phyloP scores from a whole-genome alignment of 257 asterid genomes.

The Thymus mandschuricus region DNA sequence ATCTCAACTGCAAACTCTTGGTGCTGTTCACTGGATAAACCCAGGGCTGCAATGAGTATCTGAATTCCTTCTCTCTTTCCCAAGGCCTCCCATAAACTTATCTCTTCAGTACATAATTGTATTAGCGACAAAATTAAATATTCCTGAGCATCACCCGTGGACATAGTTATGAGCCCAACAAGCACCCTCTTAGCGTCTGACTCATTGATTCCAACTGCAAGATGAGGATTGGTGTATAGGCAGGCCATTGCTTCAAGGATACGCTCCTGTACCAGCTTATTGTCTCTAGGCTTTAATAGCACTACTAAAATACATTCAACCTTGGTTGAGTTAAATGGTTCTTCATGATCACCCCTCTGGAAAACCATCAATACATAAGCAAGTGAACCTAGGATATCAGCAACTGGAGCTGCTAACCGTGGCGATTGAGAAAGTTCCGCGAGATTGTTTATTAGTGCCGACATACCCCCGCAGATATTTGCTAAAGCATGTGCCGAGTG shows the following conservation, averaged over 20 bases:
- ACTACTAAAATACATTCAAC: conserved; percentile 61
- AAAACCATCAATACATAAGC: conserved; percentile 79
- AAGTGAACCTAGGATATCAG: conserved; percentile 91
- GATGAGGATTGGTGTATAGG: conserved; percentile 61
- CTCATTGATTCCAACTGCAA: conserved; percentile 48
- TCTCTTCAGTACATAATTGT: conserved; percentile 57
- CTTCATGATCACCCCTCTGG: conserved; percentile 51
- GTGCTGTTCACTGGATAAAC: conserved; percentile 77
- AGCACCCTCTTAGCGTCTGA: conserved; percentile 79
- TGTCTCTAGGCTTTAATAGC: conserved; percentile 88
- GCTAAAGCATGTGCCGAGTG: conserved; percentile 73
- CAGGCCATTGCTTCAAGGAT: conserved; percentile 86
- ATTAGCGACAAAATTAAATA: conserved; percentile 60
- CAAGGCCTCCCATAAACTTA: conserved; percentile 80
- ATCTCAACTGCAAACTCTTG: conserved; percentile 83
- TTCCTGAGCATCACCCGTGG: conserved; percentile 72
- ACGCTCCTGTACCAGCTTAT: conserved; percentile 80
- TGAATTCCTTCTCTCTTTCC: conserved; percentile 91
- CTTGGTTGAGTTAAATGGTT: conserved; percentile 51
- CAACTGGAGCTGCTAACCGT: conserved; percentile 81
- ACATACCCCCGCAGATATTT: conserved; percentile 75
- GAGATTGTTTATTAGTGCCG: conserved; percentile 62
- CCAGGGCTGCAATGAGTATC: conserved; percentile 72
- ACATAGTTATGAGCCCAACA: conserved; percentile 76
- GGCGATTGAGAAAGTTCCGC: conserved; percentile 88